phyloP scores from a whole-genome alignment of 352 stramenopile species.

The Globisporangium abappressorium region DNA sequence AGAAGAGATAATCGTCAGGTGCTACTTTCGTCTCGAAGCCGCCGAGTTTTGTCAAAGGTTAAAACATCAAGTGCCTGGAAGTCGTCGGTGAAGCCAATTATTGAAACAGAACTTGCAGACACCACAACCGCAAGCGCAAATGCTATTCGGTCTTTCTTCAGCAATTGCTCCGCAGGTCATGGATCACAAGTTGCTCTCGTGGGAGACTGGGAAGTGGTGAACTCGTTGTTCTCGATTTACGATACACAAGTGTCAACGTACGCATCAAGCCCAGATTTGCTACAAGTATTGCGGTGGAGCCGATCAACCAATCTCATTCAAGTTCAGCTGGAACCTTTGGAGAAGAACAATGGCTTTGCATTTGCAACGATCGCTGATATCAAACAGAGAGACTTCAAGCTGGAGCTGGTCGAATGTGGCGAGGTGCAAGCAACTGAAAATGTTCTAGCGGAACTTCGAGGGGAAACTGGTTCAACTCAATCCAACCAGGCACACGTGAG shows the following conservation, averaged over 20 bases:
- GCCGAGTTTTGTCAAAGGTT: conserved; percentile 41
- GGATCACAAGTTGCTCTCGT: background rate
- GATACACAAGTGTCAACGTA: background rate
- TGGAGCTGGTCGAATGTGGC: conserved; percentile 6
- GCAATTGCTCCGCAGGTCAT: background rate
- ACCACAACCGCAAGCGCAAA: background rate
- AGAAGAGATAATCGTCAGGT: conserved; percentile 33
- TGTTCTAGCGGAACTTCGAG: background rate
- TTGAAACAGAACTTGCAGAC: background rate
- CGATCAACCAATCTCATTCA: conserved; percentile 6
- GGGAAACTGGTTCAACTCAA: background rate
- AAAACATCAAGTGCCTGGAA: conserved; percentile 18
- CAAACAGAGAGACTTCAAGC: background rate
- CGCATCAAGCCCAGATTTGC: background rate
- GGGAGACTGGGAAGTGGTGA: conserved; percentile 5
- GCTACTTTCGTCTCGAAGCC: conserved; percentile 28
- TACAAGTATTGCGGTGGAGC: conserved; percentile 2
- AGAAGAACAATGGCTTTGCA: background rate
- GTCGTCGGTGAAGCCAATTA: background rate
- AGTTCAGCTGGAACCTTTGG: conserved; percentile 3
- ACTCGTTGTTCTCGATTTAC: background rate
- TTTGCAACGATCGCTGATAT: background rate
- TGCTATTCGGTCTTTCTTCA: background rate
- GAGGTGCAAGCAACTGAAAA: background rate
- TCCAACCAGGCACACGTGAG: background rate